phyloP scores from a whole-genome alignment of 768 basidiomycete species.

The Macrocybe gigantea region DNA sequence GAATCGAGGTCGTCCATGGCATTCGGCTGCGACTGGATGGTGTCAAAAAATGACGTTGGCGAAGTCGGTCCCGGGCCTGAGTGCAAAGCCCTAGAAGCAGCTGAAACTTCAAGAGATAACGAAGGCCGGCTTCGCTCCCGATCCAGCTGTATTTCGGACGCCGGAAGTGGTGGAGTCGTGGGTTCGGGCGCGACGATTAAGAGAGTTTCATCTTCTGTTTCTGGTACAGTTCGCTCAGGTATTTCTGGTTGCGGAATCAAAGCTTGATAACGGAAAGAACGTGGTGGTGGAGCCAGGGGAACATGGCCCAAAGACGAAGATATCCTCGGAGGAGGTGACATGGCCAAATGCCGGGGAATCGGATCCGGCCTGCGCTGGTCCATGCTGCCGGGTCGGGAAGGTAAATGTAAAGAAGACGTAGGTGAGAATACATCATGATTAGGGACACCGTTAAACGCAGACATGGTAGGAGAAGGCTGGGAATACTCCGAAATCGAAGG shows the following conservation, averaged over 20 bases:
- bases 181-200: conserved; percentile 37
- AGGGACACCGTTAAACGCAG: conserved; percentile 70
- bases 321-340: conserved; percentile 57
- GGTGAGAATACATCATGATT: conserved; percentile 21
- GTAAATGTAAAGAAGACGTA: conserved; percentile 18
- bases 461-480: conserved; percentile 67
- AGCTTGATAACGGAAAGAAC: conserved; percentile 24
- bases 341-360: conserved; percentile 28
- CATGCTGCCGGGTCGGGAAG: conserved; percentile 17
- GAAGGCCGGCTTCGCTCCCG: conserved; percentile 11
- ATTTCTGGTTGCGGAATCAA: conserved; percentile 16
- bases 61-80: conserved; percentile 63
- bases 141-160: conserved; percentile 24
- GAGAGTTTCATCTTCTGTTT: conserved; percentile 22
- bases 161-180: conserved; percentile 35
- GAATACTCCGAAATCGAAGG: conserved; percentile 65
- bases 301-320: conserved; percentile 56
- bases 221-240: conserved; percentile 12
- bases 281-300: conserved; percentile 55
- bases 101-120: conserved; percentile 41
- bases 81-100: conserved; percentile 39
- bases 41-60: conserved; percentile 71
- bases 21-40: conserved; percentile 61
- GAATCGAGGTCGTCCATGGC: conserved; percentile 72
- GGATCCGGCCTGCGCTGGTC: conserved; percentile 16